These are phyloP conservation scores for Cetraspora pellucida DNA, from an alignment of 192 early-diverging fungal genomes.

Conservation along the genomic window DNA sequence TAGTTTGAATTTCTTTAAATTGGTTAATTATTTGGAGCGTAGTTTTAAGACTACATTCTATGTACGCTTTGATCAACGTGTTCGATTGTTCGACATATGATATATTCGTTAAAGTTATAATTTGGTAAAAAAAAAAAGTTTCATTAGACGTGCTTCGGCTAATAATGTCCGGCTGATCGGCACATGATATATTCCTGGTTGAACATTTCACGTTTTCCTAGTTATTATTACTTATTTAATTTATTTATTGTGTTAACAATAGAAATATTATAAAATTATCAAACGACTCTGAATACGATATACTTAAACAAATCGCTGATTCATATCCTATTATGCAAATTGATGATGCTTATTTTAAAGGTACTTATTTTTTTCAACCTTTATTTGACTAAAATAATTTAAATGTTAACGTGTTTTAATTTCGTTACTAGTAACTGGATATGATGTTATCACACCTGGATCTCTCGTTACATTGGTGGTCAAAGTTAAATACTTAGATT, in stretches of 20 bases:
- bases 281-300: constrained; percentile 65
- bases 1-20: not conserved
- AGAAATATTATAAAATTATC: constrained; percentile 40
- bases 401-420: not conserved
- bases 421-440: constrained; percentile 56
- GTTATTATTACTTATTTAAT: not conserved
- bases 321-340: constrained; percentile 72
- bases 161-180: no score
- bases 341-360: constrained; percentile 77
- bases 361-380: constrained; percentile 44
- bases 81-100: no score
- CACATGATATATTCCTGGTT: no score
- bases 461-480: constrained; percentile 76
- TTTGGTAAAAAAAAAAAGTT: no score
- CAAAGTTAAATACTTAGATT: constrained; percentile 49
- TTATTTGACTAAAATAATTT: not conserved
- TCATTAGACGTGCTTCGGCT: no score
- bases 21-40: not conserved
- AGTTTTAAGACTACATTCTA: no score
- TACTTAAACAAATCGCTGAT: constrained; percentile 73
- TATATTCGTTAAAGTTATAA: no score
- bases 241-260: constrained; percentile 44
- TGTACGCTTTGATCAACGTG: no score
- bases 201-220: not conserved
- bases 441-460: constrained; percentile 76